Evolutionary conservation across 495 filamentous ascomycete genomes (phyloP).

Genomic region (Penicillium coprophilum): DNA sequence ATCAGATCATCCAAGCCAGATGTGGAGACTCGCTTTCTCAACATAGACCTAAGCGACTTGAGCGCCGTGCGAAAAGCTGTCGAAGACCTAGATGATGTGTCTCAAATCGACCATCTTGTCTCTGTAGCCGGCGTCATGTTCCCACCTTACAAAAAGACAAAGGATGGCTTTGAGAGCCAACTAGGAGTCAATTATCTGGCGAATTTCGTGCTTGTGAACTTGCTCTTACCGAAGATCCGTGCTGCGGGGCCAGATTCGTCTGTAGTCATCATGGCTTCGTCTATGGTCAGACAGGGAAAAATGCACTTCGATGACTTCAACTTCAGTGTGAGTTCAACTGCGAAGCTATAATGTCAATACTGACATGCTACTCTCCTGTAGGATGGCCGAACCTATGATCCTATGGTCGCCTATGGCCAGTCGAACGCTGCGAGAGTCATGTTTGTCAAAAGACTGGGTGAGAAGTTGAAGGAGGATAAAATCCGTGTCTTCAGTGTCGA

Average conservation of each 20-base stretch:
- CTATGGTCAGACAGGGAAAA: constrained; percentile 12
- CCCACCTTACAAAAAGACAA: constrained; percentile 20
- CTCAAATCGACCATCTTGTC: constrained; percentile 20
- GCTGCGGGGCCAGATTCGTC: constrained; percentile 21
- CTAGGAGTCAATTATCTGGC: constrained; percentile 25
- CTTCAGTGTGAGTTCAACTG: constrained; percentile 16
- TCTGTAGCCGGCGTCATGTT: constrained; percentile 23
- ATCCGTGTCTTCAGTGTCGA: constrained; percentile 25
- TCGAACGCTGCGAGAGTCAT: constrained; percentile 25
- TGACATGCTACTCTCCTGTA: not conserved
- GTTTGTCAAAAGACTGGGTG: constrained; percentile 22
- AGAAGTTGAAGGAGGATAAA: constrained; percentile 17
- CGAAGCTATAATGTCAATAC: not conserved
- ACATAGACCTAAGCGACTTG: constrained; percentile 21
- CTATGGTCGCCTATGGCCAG: constrained; percentile 18
- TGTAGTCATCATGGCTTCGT: constrained; percentile 22
- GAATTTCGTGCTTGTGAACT: constrained; percentile 23
- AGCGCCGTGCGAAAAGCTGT: constrained; percentile 13
- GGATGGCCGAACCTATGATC: constrained; percentile 20
- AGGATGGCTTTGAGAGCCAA: constrained; percentile 25
- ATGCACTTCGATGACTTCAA: constrained; percentile 21
- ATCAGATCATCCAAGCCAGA: constrained; percentile 17
- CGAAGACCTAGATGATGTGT: constrained; percentile 14
- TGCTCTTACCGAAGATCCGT: constrained; percentile 21
- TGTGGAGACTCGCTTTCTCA: constrained; percentile 20